phyloP scores from a whole-genome alignment of 306 rosid species.

The Herpetospermum pedunculosum region DNA sequence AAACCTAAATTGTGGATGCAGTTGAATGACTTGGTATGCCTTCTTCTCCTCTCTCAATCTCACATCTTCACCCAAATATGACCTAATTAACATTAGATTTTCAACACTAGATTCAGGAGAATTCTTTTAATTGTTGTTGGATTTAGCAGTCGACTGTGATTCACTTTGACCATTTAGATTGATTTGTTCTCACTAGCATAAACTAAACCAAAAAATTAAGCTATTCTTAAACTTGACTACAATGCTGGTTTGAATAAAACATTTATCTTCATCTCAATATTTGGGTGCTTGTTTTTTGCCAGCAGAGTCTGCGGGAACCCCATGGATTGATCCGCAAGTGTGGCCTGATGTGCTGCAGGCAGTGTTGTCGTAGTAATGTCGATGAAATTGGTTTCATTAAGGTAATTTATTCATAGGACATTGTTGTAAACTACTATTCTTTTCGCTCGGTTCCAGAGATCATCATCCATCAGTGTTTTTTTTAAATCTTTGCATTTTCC shows the following conservation, averaged over 20 bases:
- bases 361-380: constrained; percentile 55
- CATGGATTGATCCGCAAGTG: constrained; percentile 47
- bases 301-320: constrained; percentile 50
- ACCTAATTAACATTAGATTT: not conserved
- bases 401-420: no score
- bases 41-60: not conserved
- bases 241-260: not conserved
- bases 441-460: no score
- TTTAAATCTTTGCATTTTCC: no score
- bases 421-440: no score
- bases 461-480: no score
- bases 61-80: not conserved
- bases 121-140: not conserved
- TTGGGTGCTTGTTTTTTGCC: not conserved
- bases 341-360: constrained; percentile 47
- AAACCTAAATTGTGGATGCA: no score
- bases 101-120: not conserved
- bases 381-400: no score
- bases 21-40: constrained; percentile 26
- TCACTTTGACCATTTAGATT: not conserved
- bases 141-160: not conserved
- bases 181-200: not conserved
- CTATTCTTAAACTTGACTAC: not conserved
- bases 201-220: not conserved
- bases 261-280: not conserved